A percentile compares a stretch with the other conserved stretches of the same genome.
These are phyloP conservation scores for Tricholoma saponaceum DNA, from an alignment of 768 basidiomycete species.

Conservation along the genomic window DNA sequence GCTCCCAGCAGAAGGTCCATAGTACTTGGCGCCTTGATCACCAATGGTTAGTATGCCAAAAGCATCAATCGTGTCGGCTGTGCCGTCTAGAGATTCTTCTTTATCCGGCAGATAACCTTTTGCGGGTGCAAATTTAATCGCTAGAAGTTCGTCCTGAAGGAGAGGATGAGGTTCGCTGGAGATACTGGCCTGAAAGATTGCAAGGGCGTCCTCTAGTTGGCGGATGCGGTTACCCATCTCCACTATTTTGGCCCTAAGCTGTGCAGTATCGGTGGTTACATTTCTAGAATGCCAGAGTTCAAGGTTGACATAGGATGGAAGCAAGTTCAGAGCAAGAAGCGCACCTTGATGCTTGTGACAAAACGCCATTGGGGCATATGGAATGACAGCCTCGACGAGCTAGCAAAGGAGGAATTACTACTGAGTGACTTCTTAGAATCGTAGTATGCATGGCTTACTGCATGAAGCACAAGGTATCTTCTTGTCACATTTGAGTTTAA, in stretches of 20 bases:
- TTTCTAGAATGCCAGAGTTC: constrained; percentile 34
- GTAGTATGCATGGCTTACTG: constrained; percentile 25
- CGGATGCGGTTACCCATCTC: constrained; percentile 66
- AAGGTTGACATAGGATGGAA: neutral
- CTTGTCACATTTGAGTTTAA: constrained; percentile 66
- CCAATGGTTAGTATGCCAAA: constrained; percentile 70
- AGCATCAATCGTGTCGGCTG: constrained; percentile 43
- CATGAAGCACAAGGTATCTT: constrained; percentile 59
- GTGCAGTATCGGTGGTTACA: constrained; percentile 57
- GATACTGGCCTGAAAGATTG: constrained; percentile 61
- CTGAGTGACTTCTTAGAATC: neutral
- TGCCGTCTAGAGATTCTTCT: constrained; percentile 14
- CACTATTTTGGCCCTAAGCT: constrained; percentile 46
- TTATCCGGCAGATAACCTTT: constrained; percentile 31
- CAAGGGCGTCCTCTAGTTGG: constrained; percentile 61
- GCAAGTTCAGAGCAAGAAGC: constrained; percentile 8
- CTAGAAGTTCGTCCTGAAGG: constrained; percentile 56
- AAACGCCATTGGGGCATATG: constrained; percentile 60
- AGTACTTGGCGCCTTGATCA: constrained; percentile 65
- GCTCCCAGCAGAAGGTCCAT: constrained; percentile 70
- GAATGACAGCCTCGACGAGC: constrained; percentile 58
- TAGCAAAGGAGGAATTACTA: constrained; percentile 11
- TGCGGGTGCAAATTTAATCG: constrained; percentile 59
- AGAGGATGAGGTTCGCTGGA: constrained; percentile 67
- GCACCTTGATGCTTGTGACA: constrained; percentile 56